Evolutionary conservation across 2,329 filamentous ascomycete species (phyloP).

Genomic region (Fusarium siculi): DNA sequence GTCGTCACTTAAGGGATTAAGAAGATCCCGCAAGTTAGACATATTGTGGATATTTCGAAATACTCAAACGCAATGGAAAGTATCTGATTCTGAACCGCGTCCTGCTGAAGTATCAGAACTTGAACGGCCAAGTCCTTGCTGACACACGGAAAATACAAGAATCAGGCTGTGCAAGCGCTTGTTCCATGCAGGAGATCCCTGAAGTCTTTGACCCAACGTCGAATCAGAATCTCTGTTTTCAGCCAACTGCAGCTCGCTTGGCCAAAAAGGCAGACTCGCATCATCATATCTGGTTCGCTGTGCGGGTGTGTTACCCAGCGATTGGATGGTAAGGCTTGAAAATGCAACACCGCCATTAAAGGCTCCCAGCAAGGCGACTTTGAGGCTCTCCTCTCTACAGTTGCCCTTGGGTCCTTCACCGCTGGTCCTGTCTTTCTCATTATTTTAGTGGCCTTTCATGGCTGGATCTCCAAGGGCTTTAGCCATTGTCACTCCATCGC

Average conservation of each 20-base stretch:
- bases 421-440: not conserved
- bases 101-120: not conserved
- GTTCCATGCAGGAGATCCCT: not conserved
- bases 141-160: not conserved
- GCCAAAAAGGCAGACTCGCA: not conserved
- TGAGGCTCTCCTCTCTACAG: not conserved
- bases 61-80: rapidly evolving
- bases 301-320: not conserved
- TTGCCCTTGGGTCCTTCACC: not conserved
- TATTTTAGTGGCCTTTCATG: rapidly evolving
- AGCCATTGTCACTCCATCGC: not conserved
- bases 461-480: not conserved
- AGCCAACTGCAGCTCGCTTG: not conserved
- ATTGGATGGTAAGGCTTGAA: not conserved
- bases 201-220: not conserved
- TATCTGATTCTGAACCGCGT: not conserved
- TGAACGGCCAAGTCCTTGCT: not conserved
- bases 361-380: not conserved
- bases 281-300: not conserved
- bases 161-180: conserved; percentile 5
- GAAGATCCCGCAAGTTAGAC: not conserved
- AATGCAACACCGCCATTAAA: not conserved
- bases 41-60: not conserved
- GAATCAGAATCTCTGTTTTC: not conserved
- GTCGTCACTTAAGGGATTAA: not conserved